Evolutionary conservation across 352 stramenopile genomes (phyloP).

Genomic region (Globisporangium orthogonon): DNA sequence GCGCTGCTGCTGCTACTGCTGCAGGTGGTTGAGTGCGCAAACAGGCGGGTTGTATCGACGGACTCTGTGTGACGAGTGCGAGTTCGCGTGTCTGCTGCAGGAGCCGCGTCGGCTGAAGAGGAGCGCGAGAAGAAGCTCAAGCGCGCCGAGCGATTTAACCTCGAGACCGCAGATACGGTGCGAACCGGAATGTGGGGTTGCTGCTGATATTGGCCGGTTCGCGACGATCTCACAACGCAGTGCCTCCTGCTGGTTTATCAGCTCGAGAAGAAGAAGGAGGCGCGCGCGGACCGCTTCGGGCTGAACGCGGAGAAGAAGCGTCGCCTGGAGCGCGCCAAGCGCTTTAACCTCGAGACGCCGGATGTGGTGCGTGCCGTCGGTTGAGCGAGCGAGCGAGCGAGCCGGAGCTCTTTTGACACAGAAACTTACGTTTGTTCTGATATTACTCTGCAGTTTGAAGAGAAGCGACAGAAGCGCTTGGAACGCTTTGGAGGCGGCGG

Average conservation of each 20-base stretch:
- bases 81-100: not conserved
- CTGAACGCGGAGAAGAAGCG: conserved; percentile 58
- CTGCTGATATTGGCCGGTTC: too few relatives aligned
- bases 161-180: conserved; percentile 43
- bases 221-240: too few relatives aligned
- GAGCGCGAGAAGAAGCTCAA: conserved; percentile 68
- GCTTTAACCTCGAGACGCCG: not conserved
- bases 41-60: too few relatives aligned
- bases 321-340: conserved; percentile 17
- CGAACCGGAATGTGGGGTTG: not conserved
- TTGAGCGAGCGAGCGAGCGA: too few relatives aligned
- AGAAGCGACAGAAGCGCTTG: conserved; percentile 70
- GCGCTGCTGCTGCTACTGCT: conserved; percentile 7
- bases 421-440: not conserved
- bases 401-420: not conserved
- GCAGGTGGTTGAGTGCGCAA: not conserved
- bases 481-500: conserved; percentile 42
- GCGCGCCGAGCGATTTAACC: conserved; percentile 76
- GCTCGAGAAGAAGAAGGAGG: conserved; percentile 80
- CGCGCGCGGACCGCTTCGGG: conserved; percentile 74
- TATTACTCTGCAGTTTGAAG: conserved; percentile 35
- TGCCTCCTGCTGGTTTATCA: conserved; percentile 9
- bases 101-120: conserved; percentile 20
- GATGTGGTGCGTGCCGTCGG: conserved; percentile 47
- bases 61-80: not conserved